Percentiles rank a stretch among this genome's conserved stretches.
Evolutionary conservation across 2,329 filamentous ascomycete genomes (phyloP).

Genomic region (Hypoxylon sp.): DNA sequence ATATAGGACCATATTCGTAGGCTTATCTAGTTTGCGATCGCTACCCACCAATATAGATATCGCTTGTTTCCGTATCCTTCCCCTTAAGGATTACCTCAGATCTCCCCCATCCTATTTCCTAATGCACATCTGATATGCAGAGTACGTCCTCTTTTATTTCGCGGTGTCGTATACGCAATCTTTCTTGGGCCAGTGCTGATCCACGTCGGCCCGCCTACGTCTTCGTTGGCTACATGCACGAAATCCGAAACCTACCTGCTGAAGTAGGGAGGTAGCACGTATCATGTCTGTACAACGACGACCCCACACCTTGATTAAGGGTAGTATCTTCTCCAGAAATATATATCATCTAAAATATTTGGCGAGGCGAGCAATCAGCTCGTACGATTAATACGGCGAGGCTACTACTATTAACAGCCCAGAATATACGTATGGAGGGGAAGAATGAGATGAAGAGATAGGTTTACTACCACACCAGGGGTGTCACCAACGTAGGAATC

Average conservation of each 20-base stretch:
- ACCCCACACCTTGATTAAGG: constrained; percentile 24
- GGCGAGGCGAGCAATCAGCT: constrained; percentile 8
- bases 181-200: constrained; percentile 9
- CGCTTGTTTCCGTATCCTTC: constrained; percentile 24
- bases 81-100: constrained; percentile 35
- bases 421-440: constrained; percentile 9
- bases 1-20: constrained; percentile 13
- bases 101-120: constrained; percentile 15
- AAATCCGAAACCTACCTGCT: constrained; percentile 37
- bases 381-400: constrained; percentile 21
- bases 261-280: constrained; percentile 40
- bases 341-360: constrained; percentile 7
- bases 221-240: constrained; percentile 15
- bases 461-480: constrained; percentile 33
- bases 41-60: constrained; percentile 27
- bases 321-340: constrained; percentile 18
- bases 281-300: constrained; percentile 21
- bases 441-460: constrained; percentile 12
- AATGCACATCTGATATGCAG: constrained; percentile 14
- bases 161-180: constrained; percentile 18
- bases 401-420: constrained; percentile 4
- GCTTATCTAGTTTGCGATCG: constrained; percentile 43
- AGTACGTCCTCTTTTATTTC: constrained; percentile 11
- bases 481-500: constrained; percentile 23
- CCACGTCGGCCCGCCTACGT: constrained; percentile 19